Evolutionary conservation across 805 yeast genomes (phyloP), one percentile per base, ranked within the genome.

Genomic region (Grigorovia transvaalensis): DNA sequence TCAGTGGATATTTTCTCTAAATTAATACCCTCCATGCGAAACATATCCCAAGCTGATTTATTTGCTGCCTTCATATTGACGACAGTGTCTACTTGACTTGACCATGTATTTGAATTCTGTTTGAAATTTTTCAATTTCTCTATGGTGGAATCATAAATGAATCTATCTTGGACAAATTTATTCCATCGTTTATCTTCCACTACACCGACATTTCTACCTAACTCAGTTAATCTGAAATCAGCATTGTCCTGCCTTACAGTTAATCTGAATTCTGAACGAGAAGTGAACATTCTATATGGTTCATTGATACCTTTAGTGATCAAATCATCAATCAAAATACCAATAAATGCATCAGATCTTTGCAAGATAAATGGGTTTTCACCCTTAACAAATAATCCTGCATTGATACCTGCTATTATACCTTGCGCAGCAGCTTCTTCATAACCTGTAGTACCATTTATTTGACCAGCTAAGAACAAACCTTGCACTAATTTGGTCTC

Each of bases 341-440:
- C 99, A 51, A 87, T 76, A 60, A 88, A 90, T 1, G 96, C 97
- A 64, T 89, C 91, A 0, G 88, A 76, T 54, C 99, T 74, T 7
- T 79, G 75, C 12, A 93, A 59, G 29, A 71, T 72, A 53, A 93
- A 67, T 11, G 19, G 41, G 29, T 67, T 60, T 9, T 64, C 63
- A 35, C 60, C 62, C 12, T 68, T 63, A 0, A 81, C 60, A 1
- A 61, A 49, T 27, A 88, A 71, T 0, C 96, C 96, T 0, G 99
- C 97, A 66, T 93, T 93, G 43, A 90, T 83, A 9, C 99, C 99
- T 1, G 99, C 99, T 46, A 93, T 71, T 50, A 88, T 75, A 1
- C 99, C 99, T 63, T 93, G 99, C 0, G 98, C 85, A 2, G 96
- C 96, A 0, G 99, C 99, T 65, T 93, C 99, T 70, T 93, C 99